Evolutionary conservation across 2,329 filamentous ascomycete species (phyloP).

Genomic region (Cryphonectria radicalis): DNA sequence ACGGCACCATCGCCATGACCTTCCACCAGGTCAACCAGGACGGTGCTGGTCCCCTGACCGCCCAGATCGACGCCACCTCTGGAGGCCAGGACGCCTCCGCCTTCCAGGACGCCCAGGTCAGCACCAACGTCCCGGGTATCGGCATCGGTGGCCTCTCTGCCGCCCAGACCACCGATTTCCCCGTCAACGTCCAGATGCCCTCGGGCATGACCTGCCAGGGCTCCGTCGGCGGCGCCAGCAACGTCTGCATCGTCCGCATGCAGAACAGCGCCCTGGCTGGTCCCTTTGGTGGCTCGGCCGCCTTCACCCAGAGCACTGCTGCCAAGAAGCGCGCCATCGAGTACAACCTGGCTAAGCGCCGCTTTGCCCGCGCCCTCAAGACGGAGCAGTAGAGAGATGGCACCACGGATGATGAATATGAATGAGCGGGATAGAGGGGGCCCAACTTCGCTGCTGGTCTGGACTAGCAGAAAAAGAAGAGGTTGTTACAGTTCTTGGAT

Average conservation of each 20-base stretch:
- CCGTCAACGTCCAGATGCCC: slow-evolving; percentile 68
- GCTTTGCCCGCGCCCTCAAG: slow-evolving; percentile 29
- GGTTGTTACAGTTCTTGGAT: neutral
- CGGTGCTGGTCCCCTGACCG: slow-evolving; percentile 66
- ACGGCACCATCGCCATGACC: slow-evolving; percentile 65
- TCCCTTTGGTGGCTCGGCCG: slow-evolving; percentile 69
- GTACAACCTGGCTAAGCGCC: slow-evolving; percentile 49
- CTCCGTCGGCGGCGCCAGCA: slow-evolving; percentile 59
- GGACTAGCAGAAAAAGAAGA: slow-evolving; percentile 12
- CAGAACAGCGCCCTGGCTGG: slow-evolving; percentile 65
- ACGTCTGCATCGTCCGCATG: slow-evolving; percentile 69
- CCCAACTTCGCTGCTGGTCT: slow-evolving; percentile 16
- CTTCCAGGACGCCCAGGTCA: slow-evolving; percentile 63
- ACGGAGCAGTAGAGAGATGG: slow-evolving; percentile 15
- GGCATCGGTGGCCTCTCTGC: slow-evolving; percentile 59
- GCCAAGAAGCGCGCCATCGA: slow-evolving; percentile 66
- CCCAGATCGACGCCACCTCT: slow-evolving; percentile 64
- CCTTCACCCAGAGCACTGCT: slow-evolving; percentile 64
- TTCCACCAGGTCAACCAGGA: slow-evolving; percentile 76
- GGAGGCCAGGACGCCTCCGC: slow-evolving; percentile 64
- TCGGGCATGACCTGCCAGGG: slow-evolving; percentile 69
- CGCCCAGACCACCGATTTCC: slow-evolving; percentile 66
- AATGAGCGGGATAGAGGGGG: too few species aligned
- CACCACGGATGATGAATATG: neutral
- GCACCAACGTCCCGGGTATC: slow-evolving; percentile 43